Conservation (phyloP, 768 basidiomycete species). For the Omphalotus guepiniiformis region DNA sequence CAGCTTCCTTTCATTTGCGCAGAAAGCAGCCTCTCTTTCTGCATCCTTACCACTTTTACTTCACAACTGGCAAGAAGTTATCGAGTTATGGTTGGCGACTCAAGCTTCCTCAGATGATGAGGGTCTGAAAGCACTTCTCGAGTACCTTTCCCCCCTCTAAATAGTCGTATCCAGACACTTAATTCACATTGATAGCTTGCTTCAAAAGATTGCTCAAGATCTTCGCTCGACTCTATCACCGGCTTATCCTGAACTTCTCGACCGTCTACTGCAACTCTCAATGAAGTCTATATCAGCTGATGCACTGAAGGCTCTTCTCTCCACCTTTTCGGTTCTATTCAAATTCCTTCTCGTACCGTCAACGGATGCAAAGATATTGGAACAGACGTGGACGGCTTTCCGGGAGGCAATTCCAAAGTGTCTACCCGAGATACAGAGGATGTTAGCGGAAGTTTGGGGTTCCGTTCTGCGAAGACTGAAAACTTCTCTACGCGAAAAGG, state of each 20-base stretch:
- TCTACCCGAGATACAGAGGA: constrained; percentile 66
- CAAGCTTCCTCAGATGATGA: constrained; percentile 65
- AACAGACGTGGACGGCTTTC: constrained; percentile 58
- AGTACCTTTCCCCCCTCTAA: constrained; percentile 38
- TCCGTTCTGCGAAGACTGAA: constrained; percentile 71
- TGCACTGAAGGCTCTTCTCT: constrained; percentile 58
- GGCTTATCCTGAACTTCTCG: constrained; percentile 51
- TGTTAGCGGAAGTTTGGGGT: constrained; percentile 87
- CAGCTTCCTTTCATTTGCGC: constrained; percentile 67
- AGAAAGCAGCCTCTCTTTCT: constrained; percentile 54
- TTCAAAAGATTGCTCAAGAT: constrained; percentile 78
- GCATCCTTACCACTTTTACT: constrained; percentile 78
- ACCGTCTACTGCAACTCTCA: constrained; percentile 52
- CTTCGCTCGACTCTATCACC: constrained; percentile 74
- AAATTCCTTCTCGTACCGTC: constrained; percentile 69
- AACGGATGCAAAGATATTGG: constrained; percentile 45
- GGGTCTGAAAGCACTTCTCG: constrained; percentile 66
- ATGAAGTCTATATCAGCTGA: constrained; percentile 54
- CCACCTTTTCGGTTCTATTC: constrained; percentile 67
- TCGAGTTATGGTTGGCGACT: constrained; percentile 58
- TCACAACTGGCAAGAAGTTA: constrained; percentile 72
- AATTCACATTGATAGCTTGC: constrained; percentile 42
- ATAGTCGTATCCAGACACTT: constrained; percentile 7
- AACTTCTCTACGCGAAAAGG: constrained; percentile 47
- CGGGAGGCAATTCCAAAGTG: constrained; percentile 51